Conservation (phyloP, 345 rosid species). For the Cardamine occulta region DNA sequence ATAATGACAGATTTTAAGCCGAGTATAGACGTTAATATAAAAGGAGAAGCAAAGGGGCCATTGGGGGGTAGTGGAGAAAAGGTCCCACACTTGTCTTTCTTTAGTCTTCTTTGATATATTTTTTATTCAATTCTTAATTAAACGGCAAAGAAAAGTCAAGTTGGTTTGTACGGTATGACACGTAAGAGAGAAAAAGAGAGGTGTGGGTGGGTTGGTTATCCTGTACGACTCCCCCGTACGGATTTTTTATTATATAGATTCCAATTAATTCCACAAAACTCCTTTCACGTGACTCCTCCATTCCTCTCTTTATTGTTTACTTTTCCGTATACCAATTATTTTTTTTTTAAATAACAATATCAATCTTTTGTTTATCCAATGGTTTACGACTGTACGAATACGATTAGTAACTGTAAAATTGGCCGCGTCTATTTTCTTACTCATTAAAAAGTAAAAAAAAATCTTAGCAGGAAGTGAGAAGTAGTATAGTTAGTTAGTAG, state of each 20-base stretch:
- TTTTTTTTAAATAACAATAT: too few relatives aligned
- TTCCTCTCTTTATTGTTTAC: constrained; percentile 9
- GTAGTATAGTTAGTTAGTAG: not conserved
- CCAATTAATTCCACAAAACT: constrained; percentile 8
- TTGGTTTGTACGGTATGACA: constrained; percentile 47
- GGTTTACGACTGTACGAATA: not conserved
- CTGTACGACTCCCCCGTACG: constrained; percentile 44
- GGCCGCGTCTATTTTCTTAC: not conserved
- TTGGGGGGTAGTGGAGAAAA: constrained; percentile 7
- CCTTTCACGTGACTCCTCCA: constrained; percentile 39
- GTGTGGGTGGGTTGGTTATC: constrained; percentile 32
- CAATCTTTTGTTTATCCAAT: not conserved
- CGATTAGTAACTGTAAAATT: not conserved
- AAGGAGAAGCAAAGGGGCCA: constrained; percentile 9
- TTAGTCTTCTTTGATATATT: not conserved
- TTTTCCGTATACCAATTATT: not conserved
- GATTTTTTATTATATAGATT: constrained; percentile 10
- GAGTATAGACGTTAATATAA: not conserved
- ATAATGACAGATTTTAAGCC: not conserved
- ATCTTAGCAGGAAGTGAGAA: too few relatives aligned
- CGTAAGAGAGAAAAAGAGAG: constrained; percentile 17
- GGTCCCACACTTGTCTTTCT: constrained; percentile 3
- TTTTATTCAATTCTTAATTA: not conserved
- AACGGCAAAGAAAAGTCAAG: constrained; percentile 37
- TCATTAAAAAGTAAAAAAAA: not conserved